These are phyloP conservation scores for Cercospora canescens DNA, from an alignment of 2,329 filamentous ascomycete genomes.

Conservation along the genomic window DNA sequence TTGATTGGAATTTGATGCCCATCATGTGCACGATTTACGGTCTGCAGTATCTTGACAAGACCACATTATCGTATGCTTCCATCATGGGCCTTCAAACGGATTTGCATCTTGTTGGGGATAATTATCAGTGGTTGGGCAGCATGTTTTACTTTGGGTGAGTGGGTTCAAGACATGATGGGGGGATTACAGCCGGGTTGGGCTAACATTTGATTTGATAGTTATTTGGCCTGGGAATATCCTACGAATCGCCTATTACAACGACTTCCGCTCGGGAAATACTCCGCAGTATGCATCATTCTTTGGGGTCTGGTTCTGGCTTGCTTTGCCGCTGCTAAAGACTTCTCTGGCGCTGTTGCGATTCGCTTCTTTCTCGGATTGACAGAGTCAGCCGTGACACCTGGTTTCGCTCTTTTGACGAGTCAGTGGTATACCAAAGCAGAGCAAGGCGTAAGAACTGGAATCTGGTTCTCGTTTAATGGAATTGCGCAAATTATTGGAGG, in stretches of 20 bases:
- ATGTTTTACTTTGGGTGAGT: slow-evolving; percentile 53
- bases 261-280: slow-evolving; percentile 67
- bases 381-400: slow-evolving; percentile 68
- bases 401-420: slow-evolving; percentile 66
- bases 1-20: slow-evolving; percentile 64
- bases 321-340: slow-evolving; percentile 63
- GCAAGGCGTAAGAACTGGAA: slow-evolving; percentile 61
- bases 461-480: slow-evolving; percentile 71
- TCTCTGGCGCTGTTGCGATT: slow-evolving; percentile 61
- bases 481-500: slow-evolving; percentile 65
- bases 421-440: slow-evolving; percentile 74
- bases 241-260: slow-evolving; percentile 65
- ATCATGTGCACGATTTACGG: slow-evolving; percentile 59
- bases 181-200: neutral
- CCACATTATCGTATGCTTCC: slow-evolving; percentile 53
- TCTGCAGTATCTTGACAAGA: slow-evolving; percentile 64
- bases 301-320: slow-evolving; percentile 64
- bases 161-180: neutral
- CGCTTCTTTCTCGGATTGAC: slow-evolving; percentile 69
- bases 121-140: slow-evolving; percentile 53
- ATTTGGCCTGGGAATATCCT: slow-evolving; percentile 62
- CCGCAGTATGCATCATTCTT: slow-evolving; percentile 62
- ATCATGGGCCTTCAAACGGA: slow-evolving; percentile 52
- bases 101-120: slow-evolving; percentile 47
- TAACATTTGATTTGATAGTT: slow-evolving; percentile 24